Base-by-base conservation (phyloP, 1,284 basidiomycete species). In the Irpex lacteus region DNA sequence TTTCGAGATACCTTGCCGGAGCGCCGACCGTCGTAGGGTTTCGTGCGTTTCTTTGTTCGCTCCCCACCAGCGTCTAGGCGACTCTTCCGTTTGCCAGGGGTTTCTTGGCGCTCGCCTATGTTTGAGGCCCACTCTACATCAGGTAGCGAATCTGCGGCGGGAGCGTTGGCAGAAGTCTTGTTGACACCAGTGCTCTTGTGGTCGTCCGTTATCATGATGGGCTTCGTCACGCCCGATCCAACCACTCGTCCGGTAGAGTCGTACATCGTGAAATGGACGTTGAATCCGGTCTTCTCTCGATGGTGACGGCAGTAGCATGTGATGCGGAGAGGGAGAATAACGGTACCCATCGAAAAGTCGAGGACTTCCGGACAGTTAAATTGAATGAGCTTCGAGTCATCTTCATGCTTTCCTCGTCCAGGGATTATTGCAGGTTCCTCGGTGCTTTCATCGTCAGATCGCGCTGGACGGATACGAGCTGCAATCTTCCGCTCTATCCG, bases 251-350 rank as follows among this genome's bases (percentile, higher is more conserved):
- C 96, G 44, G 80, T 82, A 70, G 89, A 82, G 69, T 98, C 94
- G 70, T 90, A 86, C 81, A 99, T 86, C 18, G 90, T 90, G 76
- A 99, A 94, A 71, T 94, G 91, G 68, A 99, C 90, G 74, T 92
- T 90, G 79, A 99, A 99, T 1, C 98, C 98, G 57, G 92, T 82
- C 80, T 98, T 98, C 79, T 99, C 98, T 66, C 95, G 90, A 78
- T 99, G 98, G 80, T 99, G 98, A 60, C 98, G 91, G 73, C 98
- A 99, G 77, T 99, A 99, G 79, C 98, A 99, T 5, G 98, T 98
- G 68, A 99, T 95, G 57, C 98, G 88, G 58, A 98, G 90, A 2
- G 98, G 98, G 15, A 99, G 82, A 18, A 94, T 85, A 11, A 91
- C 91, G 47, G 94, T 92, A 38, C 98, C 98, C 18, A 90, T 85